phyloP scores from a whole-genome alignment of 257 asterid species.

The Primulina tabacum region DNA sequence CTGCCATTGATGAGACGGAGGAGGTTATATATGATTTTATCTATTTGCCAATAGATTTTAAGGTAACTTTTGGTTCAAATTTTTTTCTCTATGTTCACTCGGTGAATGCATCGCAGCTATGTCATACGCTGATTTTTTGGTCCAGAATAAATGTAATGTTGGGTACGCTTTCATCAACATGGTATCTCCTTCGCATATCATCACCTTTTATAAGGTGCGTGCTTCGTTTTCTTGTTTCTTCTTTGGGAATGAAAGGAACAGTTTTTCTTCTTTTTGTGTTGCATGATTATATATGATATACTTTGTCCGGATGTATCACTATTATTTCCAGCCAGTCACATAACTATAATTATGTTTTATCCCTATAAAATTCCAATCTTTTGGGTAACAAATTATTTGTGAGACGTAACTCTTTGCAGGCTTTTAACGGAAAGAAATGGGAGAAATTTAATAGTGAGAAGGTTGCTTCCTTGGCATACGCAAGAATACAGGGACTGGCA shows the following conservation, averaged over 20 bases:
- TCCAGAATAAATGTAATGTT: conserved; percentile 95
- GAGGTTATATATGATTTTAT: conserved; percentile 87
- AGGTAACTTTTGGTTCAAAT: conserved; percentile 43
- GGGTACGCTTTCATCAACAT: conserved; percentile 96
- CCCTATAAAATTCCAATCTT: background rate
- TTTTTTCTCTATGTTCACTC: conserved; percentile 10
- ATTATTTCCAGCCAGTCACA: background rate
- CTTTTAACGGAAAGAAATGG: conserved; percentile 94
- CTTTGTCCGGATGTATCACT: background rate
- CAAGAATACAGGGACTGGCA: conserved; percentile 81
- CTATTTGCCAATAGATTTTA: conserved; percentile 91
- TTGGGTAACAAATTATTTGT: background rate
- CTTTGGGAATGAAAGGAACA: too few relatives aligned
- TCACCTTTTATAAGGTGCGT: conserved; percentile 74
- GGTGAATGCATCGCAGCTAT: conserved; percentile 8
- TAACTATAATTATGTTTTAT: background rate
- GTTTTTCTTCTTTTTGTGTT: background rate
- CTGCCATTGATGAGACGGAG: conserved; percentile 84
- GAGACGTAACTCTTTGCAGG: conserved; percentile 36
- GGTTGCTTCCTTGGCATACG: conserved; percentile 91
- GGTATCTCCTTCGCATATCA: conserved; percentile 74
- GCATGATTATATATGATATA: background rate
- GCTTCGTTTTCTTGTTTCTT: conserved; percentile 11
- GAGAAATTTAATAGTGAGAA: conserved; percentile 93
- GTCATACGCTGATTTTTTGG: conserved; percentile 13